A percentile compares a stretch with the other conserved stretches of the same genome.
Conservation (phyloP, 768 basidiomycete species). For the Lactifluus volemus region DNA sequence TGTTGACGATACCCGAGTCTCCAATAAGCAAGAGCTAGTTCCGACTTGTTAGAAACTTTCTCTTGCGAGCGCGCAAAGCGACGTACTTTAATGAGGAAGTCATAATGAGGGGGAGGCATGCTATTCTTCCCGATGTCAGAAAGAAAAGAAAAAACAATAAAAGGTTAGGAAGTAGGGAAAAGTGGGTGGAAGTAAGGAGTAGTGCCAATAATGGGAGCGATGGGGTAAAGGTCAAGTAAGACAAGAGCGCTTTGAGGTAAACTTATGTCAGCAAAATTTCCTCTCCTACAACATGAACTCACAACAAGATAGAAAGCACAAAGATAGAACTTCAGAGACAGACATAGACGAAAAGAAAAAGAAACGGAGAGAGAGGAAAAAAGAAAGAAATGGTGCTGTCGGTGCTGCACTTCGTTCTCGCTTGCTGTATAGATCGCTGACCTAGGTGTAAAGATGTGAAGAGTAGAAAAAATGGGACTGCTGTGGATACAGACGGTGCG, state of each 20-base stretch:
- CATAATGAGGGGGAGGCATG: constrained; percentile 93
- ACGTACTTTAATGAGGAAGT: constrained; percentile 88
- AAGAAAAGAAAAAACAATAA: background rate
- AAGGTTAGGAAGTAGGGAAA: too few species aligned
- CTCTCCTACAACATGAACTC: background rate
- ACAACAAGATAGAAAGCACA: background rate
- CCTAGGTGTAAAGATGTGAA: background rate
- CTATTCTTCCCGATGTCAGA: background rate
- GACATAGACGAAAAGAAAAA: background rate
- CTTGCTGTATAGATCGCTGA: background rate
- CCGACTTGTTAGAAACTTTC: constrained; percentile 15
- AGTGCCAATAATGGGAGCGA: background rate
- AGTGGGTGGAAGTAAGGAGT: too few species aligned
- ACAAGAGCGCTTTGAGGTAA: too few species aligned
- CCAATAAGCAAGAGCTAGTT: constrained; percentile 86
- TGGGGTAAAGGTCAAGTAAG: background rate
- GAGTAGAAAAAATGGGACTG: background rate
- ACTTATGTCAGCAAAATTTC: background rate
- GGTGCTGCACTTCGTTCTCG: background rate
- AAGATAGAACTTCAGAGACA: background rate
- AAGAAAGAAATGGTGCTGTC: background rate
- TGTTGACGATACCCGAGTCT: constrained; percentile 61
- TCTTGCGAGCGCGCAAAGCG: background rate
- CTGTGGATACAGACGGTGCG: background rate
- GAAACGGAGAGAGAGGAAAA: background rate